These are phyloP conservation scores for Arabidopsis lyrata DNA, from an alignment of 441 rosid genomes.

Conservation along the genomic window DNA sequence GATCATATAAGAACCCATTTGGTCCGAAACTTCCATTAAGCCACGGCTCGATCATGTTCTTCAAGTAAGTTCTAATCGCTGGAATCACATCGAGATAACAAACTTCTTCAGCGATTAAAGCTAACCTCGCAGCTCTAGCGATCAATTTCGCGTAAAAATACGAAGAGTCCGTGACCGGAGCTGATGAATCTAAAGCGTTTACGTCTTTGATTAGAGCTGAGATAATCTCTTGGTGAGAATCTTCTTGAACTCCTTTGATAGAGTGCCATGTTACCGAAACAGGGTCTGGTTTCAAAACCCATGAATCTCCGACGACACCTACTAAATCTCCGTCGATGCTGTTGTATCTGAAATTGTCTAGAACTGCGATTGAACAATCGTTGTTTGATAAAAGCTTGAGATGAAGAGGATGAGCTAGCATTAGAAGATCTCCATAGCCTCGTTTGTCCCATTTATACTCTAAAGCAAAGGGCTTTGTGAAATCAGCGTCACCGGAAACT, in stretches of 20 bases:
- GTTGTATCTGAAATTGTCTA: constrained; percentile 65
- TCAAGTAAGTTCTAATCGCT: constrained; percentile 60
- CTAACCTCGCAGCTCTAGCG: constrained; percentile 90
- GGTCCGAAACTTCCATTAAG: constrained; percentile 72
- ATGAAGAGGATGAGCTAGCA: constrained; percentile 96
- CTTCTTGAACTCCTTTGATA: constrained; percentile 65
- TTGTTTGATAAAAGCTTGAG: constrained; percentile 57
- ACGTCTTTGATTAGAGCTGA: constrained; percentile 75
- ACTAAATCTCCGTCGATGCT: constrained; percentile 92
- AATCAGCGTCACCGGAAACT: constrained; percentile 72
- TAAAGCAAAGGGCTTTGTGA: constrained; percentile 71
- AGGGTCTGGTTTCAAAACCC: constrained; percentile 71
- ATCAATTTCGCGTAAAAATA: constrained; percentile 83
- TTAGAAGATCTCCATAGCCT: constrained; percentile 92
- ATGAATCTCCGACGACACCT: constrained; percentile 85
- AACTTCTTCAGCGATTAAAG: constrained; percentile 90
- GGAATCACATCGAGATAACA: constrained; percentile 72
- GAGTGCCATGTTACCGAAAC: constrained; percentile 94
- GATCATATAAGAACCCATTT: constrained; percentile 84
- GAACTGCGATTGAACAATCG: constrained; percentile 53
- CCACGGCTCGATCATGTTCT: constrained; percentile 89
- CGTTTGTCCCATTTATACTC: constrained; percentile 87
- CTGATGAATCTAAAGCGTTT: constrained; percentile 56
- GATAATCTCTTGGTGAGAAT: constrained; percentile 61
- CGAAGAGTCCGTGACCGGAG: constrained; percentile 65